A percentile compares a stretch with the other conserved stretches of the same genome.
These are phyloP conservation scores for Cyclotella distinguenda DNA, from an alignment of 108 stramenopile genomes.

Conservation along the genomic window DNA sequence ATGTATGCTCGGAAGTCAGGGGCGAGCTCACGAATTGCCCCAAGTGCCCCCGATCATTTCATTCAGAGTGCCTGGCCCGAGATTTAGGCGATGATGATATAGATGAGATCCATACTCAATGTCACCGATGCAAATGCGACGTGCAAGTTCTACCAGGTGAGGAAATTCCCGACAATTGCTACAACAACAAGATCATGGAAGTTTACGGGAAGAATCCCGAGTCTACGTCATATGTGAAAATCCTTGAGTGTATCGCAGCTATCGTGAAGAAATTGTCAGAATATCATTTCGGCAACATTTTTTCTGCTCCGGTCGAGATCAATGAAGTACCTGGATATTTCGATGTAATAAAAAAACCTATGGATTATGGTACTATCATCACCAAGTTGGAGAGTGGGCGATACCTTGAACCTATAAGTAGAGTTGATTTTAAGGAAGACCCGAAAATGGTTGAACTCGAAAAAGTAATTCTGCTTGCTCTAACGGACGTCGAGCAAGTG, in stretches of 20 bases:
- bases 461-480: constrained; percentile 37
- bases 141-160: not conserved
- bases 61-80: constrained; percentile 14
- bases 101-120: not conserved
- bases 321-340: constrained; percentile 51
- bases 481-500: constrained; percentile 72
- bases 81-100: constrained; percentile 1
- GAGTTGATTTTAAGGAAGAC: constrained; percentile 13
- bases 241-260: constrained; percentile 11
- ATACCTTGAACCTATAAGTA: constrained; percentile 28
- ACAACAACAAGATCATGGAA: not conserved
- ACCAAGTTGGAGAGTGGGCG: constrained; percentile 49
- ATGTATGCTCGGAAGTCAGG: constrained; percentile 5
- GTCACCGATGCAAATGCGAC: constrained; percentile 26
- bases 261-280: constrained; percentile 52
- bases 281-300: constrained; percentile 75
- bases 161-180: not conserved
- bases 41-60: constrained; percentile 31
- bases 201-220: constrained; percentile 5
- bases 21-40: not conserved
- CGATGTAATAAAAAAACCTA: constrained; percentile 57
- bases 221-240: not conserved
- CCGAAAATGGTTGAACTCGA: constrained; percentile 19
- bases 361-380: constrained; percentile 77
- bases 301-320: constrained; percentile 60